Conservation (phyloP, 768 basidiomycete species). For the Termitomyces bulborhizus region DNA sequence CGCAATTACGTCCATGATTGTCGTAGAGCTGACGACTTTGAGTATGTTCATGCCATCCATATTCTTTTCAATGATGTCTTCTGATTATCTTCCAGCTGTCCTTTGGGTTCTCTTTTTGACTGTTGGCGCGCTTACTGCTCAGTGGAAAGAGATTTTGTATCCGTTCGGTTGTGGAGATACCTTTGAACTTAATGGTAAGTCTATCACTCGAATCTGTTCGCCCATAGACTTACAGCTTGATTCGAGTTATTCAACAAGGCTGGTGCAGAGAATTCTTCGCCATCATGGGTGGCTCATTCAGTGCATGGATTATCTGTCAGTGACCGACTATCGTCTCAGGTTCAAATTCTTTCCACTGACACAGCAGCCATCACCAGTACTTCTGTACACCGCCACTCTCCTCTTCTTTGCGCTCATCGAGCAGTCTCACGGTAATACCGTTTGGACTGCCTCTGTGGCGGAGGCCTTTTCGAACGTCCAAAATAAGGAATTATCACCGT, state of each 20-base stretch:
- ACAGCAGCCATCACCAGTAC: slow-evolving; percentile 2
- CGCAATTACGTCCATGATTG: slow-evolving; percentile 11
- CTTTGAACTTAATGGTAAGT: neutral
- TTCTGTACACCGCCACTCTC: slow-evolving; percentile 10
- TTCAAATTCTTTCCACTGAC: neutral
- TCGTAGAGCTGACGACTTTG: slow-evolving; percentile 8
- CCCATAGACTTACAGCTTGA: neutral
- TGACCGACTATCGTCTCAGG: neutral
- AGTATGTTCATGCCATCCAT: slow-evolving; percentile 1
- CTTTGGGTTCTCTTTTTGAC: slow-evolving; percentile 11
- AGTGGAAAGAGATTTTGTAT: slow-evolving; percentile 1
- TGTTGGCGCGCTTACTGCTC: slow-evolving; percentile 7
- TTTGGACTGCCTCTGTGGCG: slow-evolving; percentile 7
- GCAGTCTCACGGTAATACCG: slow-evolving; percentile 10
- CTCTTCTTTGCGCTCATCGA: slow-evolving; percentile 3
- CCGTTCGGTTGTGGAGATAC: slow-evolving; percentile 8
- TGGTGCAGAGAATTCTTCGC: slow-evolving; percentile 11
- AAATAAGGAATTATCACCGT: neutral
- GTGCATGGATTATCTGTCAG: slow-evolving; percentile 12
- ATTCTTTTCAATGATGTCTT: too few relatives aligned
- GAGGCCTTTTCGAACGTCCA: slow-evolving; percentile 1
- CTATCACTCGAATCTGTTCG: neutral
- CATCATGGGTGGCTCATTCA: slow-evolving; percentile 12
- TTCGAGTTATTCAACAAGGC: neutral
- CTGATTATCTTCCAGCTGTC: slow-evolving; percentile 3